Evolutionary conservation across 306 rosid species (phyloP).

Genomic region (Cicer chorassanicum): DNA sequence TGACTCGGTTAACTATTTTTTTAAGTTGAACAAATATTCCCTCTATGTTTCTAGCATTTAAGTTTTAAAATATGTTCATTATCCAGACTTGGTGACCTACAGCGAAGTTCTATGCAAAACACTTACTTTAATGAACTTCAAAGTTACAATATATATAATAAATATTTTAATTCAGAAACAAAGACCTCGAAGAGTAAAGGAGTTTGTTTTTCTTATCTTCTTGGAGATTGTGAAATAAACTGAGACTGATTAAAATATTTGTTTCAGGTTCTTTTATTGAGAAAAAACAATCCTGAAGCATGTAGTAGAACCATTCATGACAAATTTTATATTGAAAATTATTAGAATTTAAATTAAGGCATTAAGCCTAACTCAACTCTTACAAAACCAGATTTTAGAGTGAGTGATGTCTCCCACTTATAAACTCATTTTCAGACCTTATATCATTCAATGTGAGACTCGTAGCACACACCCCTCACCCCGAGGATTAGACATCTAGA

Average conservation of each 20-base stretch:
- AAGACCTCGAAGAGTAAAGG: neutral
- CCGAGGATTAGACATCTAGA: no score
- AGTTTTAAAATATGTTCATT: no score
- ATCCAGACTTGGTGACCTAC: no score
- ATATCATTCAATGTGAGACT: no score
- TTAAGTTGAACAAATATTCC: neutral
- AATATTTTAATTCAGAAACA: conserved; percentile 35
- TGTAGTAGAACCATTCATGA: conserved; percentile 9
- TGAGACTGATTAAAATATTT: conserved; percentile 29
- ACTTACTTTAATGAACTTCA: neutral
- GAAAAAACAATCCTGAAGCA: conserved; percentile 4
- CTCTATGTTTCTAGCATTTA: no score
- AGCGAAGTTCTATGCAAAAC: no score
- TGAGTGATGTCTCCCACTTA: no score
- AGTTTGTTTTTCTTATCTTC: conserved; percentile 17
- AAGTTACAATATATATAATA: neutral
- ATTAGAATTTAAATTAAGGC: no score
- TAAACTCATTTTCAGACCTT: no score
- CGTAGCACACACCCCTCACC: no score
- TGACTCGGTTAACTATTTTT: neutral
- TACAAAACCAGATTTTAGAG: no score
- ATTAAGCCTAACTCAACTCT: no score
- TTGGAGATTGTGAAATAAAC: conserved; percentile 35
- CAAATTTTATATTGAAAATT: conserved; percentile 6
- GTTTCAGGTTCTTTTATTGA: neutral